Base-by-base conservation (phyloP, 192 early-diverging fungal genomes). In the Obelidium mucronatum region DNA sequence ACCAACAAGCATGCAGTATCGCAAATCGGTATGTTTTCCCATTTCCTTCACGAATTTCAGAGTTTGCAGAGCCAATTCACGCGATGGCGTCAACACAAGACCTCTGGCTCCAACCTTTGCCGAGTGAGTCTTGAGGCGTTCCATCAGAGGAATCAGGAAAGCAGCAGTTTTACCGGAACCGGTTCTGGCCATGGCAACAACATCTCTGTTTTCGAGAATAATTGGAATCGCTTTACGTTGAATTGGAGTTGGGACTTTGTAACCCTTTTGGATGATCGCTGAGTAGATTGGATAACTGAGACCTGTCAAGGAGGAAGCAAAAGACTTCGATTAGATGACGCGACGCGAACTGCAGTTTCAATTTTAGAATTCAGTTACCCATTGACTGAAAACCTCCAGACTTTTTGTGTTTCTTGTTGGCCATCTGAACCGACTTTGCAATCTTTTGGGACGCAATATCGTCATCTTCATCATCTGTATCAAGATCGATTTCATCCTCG, bases 331-430 rank as follows among this genome's bases (percentile, higher is more conserved):
- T 33, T 22, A 60, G 33, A 60, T 11, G 30, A 22, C 48, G 8
- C 22, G 48, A n/a, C 22, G 8, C 48, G 48, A 51, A 51, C 48
- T 8, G 22, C 8, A 51, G 48, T 13, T 8, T 13, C 8, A 51
- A 22, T 22, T 51, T 8, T 13, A 40, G n/a, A 60, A 2, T 34
- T 17, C 4, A 62, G 67, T 54, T 33, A 77, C 76, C 97, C 96
- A 99, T 97, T 4, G 95, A 95, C 81, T 98, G 96, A 82, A 99
- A 99, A 31, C 97, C 97, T 36, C 97, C 97, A 0, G 95, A 97
- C 75, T 99, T 99, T 71, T 94, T 95, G 79, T 93, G 92, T 78
- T 96, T 97, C 67, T 93, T 86, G 82, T 97, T 97, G 2, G 91
- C 92, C 19, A 87, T 81, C 54, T 89, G 79, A 39, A 86, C 79